Conservation (phyloP, 139 green algal genomes). For the Yamagishiella unicocca region DNA sequence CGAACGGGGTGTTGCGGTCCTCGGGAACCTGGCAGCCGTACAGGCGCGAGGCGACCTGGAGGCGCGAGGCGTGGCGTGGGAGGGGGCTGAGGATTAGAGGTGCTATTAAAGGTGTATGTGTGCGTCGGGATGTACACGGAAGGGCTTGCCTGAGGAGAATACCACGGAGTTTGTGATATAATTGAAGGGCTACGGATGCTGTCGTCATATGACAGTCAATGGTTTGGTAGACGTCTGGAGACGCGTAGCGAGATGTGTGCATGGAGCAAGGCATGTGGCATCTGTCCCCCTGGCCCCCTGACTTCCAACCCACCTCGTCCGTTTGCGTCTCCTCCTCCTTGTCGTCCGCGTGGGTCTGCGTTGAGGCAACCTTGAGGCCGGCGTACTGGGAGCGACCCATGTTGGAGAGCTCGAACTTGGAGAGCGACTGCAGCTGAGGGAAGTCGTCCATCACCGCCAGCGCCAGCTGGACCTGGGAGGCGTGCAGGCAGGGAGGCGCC, state of each 20-base stretch:
- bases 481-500: too few relatives aligned
- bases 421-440: constrained; percentile 29
- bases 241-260: too few relatives aligned
- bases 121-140: too few relatives aligned
- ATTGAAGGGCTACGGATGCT: too few relatives aligned
- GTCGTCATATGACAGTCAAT: too few relatives aligned
- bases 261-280: too few relatives aligned
- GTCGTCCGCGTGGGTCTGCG: constrained; percentile 66
- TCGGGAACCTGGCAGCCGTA: constrained; percentile 53
- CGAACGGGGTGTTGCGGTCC: constrained; percentile 34
- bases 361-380: constrained; percentile 9
- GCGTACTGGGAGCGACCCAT: constrained; percentile 58
- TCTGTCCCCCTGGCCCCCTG: neutral
- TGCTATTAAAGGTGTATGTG: too few relatives aligned
- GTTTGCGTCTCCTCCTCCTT: constrained; percentile 71
- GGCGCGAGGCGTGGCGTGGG: neutral
- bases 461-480: constrained; percentile 25
- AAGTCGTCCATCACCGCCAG: constrained; percentile 57
- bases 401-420: constrained; percentile 52
- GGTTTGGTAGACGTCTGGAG: too few relatives aligned
- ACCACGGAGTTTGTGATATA: too few relatives aligned
- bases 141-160: too few relatives aligned
- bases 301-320: constrained; percentile 52
- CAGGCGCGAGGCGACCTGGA: neutral
- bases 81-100: neutral